Conservation (phyloP, 2,329 filamentous ascomycete genomes). For the Apiospora phragmitis region DNA sequence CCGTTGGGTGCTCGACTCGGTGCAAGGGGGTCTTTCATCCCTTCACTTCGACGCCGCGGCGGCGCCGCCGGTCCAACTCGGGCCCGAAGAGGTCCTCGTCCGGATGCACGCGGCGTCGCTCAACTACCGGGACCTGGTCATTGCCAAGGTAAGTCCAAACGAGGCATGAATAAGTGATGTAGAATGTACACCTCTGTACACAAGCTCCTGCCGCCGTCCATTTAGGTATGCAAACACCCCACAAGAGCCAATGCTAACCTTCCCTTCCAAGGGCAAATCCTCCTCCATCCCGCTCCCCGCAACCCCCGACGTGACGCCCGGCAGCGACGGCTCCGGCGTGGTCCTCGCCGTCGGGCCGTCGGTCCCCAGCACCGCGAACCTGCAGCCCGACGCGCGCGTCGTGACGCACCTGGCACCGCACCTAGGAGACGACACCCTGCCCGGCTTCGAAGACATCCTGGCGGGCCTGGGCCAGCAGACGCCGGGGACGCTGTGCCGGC, state of each 20-base stretch:
- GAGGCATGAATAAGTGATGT: not conserved
- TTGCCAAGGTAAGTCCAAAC: conserved; percentile 28
- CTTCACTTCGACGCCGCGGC: conserved; percentile 15
- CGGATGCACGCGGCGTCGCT: conserved; percentile 43
- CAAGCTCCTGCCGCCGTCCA: not conserved
- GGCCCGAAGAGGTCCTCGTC: conserved; percentile 56
- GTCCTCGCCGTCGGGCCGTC: conserved; percentile 35
- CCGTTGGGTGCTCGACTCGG: conserved; percentile 15
- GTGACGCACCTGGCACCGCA: conserved; percentile 45
- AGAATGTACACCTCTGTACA: not conserved
- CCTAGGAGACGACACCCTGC: conserved; percentile 55
- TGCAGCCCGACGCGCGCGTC: conserved; percentile 42
- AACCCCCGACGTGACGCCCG: conserved; percentile 19
- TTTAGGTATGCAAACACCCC: not conserved
- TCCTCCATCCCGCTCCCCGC: conserved; percentile 10
- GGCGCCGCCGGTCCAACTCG: conserved; percentile 32
- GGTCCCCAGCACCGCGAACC: conserved; percentile 18
- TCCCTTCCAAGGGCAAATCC: not conserved
- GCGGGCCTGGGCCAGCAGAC: conserved; percentile 60
- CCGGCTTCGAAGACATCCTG: conserved; percentile 58
- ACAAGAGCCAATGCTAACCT: not conserved
- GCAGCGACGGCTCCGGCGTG: conserved; percentile 51
- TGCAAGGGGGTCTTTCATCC: conserved; percentile 14
- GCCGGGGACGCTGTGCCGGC: conserved; percentile 46
- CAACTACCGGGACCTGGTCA: conserved; percentile 40